Evolutionary conservation across 176 grass and related monocot species (phyloP).

Genomic region (Hyparrhenia diplandra): DNA sequence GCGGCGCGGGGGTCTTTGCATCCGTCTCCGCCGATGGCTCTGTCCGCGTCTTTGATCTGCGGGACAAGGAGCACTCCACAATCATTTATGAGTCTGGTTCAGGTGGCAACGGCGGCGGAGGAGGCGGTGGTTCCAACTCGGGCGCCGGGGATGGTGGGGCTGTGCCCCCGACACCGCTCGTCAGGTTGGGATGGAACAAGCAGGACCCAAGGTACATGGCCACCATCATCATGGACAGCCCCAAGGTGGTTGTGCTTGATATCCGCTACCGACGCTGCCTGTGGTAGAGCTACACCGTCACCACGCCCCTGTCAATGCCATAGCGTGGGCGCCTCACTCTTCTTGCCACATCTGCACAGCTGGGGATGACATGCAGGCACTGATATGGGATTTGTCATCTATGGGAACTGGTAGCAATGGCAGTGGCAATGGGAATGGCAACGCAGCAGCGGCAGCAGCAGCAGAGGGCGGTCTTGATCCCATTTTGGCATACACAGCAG

Average conservation of each 20-base stretch:
- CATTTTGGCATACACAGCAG: conserved; percentile 89
- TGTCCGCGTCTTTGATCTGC: conserved; percentile 92
- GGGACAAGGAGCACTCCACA: conserved; percentile 97
- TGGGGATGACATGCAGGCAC: conserved; percentile 83
- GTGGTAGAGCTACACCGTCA: conserved; percentile 96
- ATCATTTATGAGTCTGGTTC: conserved; percentile 89
- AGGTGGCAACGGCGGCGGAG: conserved; percentile 20
- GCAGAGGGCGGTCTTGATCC: conserved; percentile 84
- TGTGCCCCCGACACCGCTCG: conserved; percentile 57
- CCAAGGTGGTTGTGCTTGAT: conserved; percentile 97
- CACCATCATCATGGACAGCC: conserved; percentile 95
- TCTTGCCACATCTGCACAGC: conserved; percentile 95
- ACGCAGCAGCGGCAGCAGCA: conserved; percentile 32
- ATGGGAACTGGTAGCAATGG: conserved; percentile 67
- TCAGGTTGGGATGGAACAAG: conserved; percentile 96
- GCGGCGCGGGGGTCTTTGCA: conserved; percentile 85
- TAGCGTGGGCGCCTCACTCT: conserved; percentile 91
- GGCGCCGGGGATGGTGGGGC: conserved; percentile 29
- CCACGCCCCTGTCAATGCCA: conserved; percentile 86
- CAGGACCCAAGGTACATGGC: conserved; percentile 99
- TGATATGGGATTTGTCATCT: conserved; percentile 95
- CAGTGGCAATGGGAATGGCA: conserved; percentile 34
- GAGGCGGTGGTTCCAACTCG: conserved; percentile 45
- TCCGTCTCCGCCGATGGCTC: conserved; percentile 92
- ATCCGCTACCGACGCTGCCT: conserved; percentile 87